A percentile compares a stretch with the other conserved stretches of the same genome.
These are phyloP conservation scores for Agastache rugosa DNA, from an alignment of 257 asterid species.

Conservation along the genomic window DNA sequence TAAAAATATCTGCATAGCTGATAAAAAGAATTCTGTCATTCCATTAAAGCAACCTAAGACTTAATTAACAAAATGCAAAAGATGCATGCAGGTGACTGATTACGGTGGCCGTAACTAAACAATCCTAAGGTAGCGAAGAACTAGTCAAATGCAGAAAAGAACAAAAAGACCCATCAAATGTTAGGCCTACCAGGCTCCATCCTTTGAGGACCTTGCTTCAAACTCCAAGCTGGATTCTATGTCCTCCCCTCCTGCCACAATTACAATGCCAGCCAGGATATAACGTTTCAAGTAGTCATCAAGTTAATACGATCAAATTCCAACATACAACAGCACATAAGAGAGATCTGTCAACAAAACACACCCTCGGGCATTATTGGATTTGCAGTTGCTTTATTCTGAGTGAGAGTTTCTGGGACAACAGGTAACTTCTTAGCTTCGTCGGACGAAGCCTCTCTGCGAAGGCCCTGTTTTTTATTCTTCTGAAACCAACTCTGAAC, in stretches of 20 bases:
- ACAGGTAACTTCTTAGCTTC: constrained; percentile 35
- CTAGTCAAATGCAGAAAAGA: not conserved
- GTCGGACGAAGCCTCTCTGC: constrained; percentile 43
- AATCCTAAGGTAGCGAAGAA: too few species aligned
- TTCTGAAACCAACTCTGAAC: constrained; percentile 74
- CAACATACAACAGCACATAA: constrained; percentile 17
- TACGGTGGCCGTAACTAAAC: too few species aligned
- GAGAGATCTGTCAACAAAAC: constrained; percentile 29
- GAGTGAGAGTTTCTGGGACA: constrained; percentile 42
- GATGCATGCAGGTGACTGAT: constrained; percentile 20
- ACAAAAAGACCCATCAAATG: constrained; percentile 5
- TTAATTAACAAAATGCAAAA: constrained; percentile 1
- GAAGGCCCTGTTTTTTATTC: constrained; percentile 47
- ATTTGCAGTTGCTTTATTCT: constrained; percentile 39
- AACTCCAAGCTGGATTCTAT: constrained; percentile 65
- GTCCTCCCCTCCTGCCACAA: constrained; percentile 55
- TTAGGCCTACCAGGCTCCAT: constrained; percentile 82
- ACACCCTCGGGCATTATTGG: constrained; percentile 46
- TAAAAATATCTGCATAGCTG: constrained; percentile 5
- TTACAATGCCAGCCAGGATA: constrained; percentile 26
- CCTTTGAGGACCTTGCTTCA: constrained; percentile 81
- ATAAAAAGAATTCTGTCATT: not conserved
- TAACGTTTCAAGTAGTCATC: constrained; percentile 2
- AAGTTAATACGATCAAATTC: not conserved
- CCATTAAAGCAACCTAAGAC: constrained; percentile 5